phyloP scores from a whole-genome alignment of 257 asterid species.

The Dorcoceras hygrometricum region DNA sequence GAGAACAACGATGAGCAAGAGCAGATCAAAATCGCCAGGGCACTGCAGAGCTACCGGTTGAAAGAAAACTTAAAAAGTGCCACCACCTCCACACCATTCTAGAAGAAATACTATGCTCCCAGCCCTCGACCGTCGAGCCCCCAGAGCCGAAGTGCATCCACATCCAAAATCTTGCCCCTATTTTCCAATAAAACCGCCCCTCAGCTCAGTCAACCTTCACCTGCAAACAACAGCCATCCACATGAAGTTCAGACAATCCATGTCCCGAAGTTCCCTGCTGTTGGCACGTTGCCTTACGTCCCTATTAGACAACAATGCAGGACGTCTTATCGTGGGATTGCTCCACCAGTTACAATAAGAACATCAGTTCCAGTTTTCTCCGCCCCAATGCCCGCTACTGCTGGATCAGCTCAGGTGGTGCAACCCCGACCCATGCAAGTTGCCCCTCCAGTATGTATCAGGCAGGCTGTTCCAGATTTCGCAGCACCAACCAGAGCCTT shows the following conservation, averaged over 20 bases:
- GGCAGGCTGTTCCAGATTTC: constrained; percentile 60
- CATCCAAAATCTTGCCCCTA: constrained; percentile 76
- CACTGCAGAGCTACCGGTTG: constrained; percentile 52
- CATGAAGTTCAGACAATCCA: constrained; percentile 34
- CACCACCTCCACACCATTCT: constrained; percentile 40
- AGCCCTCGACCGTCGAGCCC: constrained; percentile 64
- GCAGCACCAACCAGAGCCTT: constrained; percentile 41
- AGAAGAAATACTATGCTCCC: constrained; percentile 33
- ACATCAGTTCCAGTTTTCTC: constrained; percentile 68
- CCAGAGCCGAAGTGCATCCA: constrained; percentile 41
- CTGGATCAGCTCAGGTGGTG: constrained; percentile 30
- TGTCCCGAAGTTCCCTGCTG: constrained; percentile 31
- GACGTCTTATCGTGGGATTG: constrained; percentile 49
- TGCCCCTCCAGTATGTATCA: constrained; percentile 51
- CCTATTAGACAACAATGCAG: constrained; percentile 46
- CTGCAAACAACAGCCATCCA: constrained; percentile 32
- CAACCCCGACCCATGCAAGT: constrained; percentile 38
- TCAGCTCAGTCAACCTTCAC: constrained; percentile 33
- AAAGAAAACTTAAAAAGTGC: constrained; percentile 35
- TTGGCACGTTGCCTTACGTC: constrained; percentile 37
- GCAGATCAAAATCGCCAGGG: constrained; percentile 69
- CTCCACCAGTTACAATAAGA: constrained; percentile 68
- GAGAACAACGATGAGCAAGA: constrained; percentile 74
- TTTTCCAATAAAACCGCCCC: constrained; percentile 36
- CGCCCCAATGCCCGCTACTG: constrained; percentile 51